phyloP scores from a whole-genome alignment of 2,329 filamentous ascomycete species.

The Fusarium incarnatum region DNA sequence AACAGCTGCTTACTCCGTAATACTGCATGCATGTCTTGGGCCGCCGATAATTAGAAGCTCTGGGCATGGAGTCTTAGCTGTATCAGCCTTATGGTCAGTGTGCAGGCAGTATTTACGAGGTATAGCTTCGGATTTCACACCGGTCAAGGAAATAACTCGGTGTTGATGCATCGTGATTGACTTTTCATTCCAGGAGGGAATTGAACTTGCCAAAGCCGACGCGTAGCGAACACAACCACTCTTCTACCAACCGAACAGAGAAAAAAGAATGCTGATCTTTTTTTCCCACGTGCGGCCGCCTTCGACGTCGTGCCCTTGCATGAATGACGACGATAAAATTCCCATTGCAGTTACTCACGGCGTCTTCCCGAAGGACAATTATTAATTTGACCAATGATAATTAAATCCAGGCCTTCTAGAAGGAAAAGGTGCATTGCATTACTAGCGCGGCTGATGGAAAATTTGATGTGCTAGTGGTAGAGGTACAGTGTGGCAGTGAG shows the following conservation, averaged over 20 bases:
- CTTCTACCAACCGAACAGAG: neutral
- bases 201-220: neutral
- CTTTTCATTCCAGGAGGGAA: neutral
- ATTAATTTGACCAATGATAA: neutral
- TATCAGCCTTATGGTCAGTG: slow-evolving; percentile 9
- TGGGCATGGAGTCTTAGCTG: slow-evolving; percentile 1
- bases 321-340: neutral
- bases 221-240: neutral
- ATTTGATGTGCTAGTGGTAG: neutral
- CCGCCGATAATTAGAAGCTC: neutral
- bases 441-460: slow-evolving; percentile 16
- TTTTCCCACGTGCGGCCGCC: neutral
- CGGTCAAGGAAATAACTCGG: neutral
- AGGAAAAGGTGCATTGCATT: neutral
- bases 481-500: neutral
- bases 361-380: neutral
- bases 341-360: neutral
- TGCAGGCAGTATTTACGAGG: neutral
- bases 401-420: slow-evolving; percentile 10
- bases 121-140: neutral
- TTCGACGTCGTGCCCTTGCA: slow-evolving; percentile 9
- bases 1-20: neutral
- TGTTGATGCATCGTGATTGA: neutral
- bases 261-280: slow-evolving; percentile 1
- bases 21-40: neutral